Evolutionary conservation across 768 basidiomycete genomes (phyloP), one percentile per base, ranked within the genome.

Genomic region (Mycena maculata): DNA sequence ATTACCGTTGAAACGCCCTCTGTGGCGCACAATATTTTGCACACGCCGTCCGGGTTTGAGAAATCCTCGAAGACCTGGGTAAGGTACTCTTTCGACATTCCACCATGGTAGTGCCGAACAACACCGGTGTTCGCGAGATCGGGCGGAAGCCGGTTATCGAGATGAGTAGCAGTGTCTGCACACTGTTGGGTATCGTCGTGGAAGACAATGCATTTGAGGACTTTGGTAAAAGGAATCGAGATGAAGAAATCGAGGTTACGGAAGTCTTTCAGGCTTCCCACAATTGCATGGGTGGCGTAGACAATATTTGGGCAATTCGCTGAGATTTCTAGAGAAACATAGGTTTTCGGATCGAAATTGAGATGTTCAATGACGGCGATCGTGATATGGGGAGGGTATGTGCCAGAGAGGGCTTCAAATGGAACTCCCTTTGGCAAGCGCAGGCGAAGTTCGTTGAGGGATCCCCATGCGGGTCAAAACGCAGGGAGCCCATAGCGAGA

Each of bases 1-100:
- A n/a, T n/a, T 41, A 77, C 76, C 0, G 71, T 74, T 25, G 77
- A 72, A 13, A 71, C 71, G 0, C 74, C 75, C 12, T 60, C 67
- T 1, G 72, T 78, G 0, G 73, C 74, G 61, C 71, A 69, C 4
- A 77, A 64, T 22, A 77, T 69, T 8, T 70, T 59, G 47, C 77
- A 77, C 0, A 4, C 22, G 0, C 73, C 71, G 36, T 66, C 27
- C 9, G 48, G 39, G 0, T 65, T 45, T 4, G 56, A 67, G 53
- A 78, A 78, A 30, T 67, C 65, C 1, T 62, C 36, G 20, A 69
- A 76, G 0, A 69, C 67, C 4, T 60, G 13, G 11, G 69, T 39
- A 1, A 77, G 67, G 27, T 76, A 79, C 10, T 41, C 50, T 16
- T 66, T 68, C 0, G 75, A 79, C 78, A 79, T 79, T 3, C 69